Base-by-base conservation (phyloP, 139 green algal genomes). In the Coelastrella sp. region DNA sequence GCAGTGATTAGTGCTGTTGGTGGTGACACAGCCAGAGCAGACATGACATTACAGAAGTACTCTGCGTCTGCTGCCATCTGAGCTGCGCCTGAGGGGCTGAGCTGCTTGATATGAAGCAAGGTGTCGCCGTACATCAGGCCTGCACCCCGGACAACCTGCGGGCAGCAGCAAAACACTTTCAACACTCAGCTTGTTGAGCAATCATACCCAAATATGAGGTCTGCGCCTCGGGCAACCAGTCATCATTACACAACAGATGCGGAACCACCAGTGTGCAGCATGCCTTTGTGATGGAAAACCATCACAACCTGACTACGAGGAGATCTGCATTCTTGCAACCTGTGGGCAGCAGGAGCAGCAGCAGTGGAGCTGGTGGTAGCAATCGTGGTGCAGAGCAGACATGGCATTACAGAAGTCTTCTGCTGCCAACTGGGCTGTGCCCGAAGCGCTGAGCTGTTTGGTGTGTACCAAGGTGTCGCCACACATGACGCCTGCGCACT, bases 321-420 rank as follows among this genome's bases (percentile, higher is more conserved):
- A 47, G 32, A 1, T 47, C 32, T 47, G 32, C 32, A 47, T 47
- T 47, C 32, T 47, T 47, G 32, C 32, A 47, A 47, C 32, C 32
- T 47, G 32, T 47, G 32, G 32, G 32, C 32, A 47, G 32, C 32
- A 47, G n/a, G n/a, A n/a, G 32, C 32, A 47, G 32, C 32, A 47
- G 32, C 32, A 47, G 32, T 47, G 32, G 32, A 47, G 32, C 0
- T 47, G 32, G 32, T 47, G 32, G 32, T 47, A 47, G 32, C 32
- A 47, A 3, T 95, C 92, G 65, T 47, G 32, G 32, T 47, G 32
- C 68, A 99, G 94, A 32, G 98, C 97, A 19, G 89, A 86, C 89
- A 99, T 95, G 54, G 99, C 95, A 86, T 99, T 99, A 89, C 91
- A 95, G 59, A 99, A 97, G 96, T 99, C 99, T 90, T 99, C 98